These are phyloP conservation scores for Croton setiger DNA, from an alignment of 441 rosid genomes.

Conservation along the genomic window DNA sequence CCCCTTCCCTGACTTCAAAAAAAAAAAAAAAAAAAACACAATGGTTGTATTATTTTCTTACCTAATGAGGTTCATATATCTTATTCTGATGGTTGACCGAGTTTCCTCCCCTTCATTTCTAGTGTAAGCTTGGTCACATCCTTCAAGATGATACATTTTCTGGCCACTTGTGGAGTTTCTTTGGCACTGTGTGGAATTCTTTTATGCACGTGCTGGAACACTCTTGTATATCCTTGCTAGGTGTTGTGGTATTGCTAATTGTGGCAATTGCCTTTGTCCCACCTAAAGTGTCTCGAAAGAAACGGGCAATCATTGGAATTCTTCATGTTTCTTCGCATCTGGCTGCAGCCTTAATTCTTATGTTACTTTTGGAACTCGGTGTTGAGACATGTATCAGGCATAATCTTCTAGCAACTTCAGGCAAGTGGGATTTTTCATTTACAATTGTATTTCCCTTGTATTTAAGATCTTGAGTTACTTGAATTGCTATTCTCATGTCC, in stretches of 20 bases:
- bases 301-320: constrained; percentile 66
- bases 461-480: background rate
- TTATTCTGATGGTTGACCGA: constrained; percentile 23
- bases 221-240: constrained; percentile 78
- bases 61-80: background rate
- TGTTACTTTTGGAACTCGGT: constrained; percentile 92
- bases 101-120: constrained; percentile 29
- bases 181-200: constrained; percentile 71
- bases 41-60: background rate
- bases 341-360: constrained; percentile 82
- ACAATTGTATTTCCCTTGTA: background rate
- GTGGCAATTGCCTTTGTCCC: constrained; percentile 78
- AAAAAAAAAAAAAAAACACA: background rate
- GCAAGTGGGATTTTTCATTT: constrained; percentile 26
- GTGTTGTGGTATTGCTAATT: constrained; percentile 62
- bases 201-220: constrained; percentile 63
- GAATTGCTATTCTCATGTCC: background rate
- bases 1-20: too few relatives aligned
- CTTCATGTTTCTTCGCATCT: constrained; percentile 91
- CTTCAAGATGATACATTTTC: constrained; percentile 85
- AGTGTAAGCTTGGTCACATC: constrained; percentile 92
- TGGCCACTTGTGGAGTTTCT: constrained; percentile 81
- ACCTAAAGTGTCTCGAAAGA: constrained; percentile 81
- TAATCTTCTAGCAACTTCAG: constrained; percentile 90
- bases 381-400: constrained; percentile 87